Evolutionary conservation across 192 early-diverging fungal genomes (phyloP), one percentile per base, ranked within the genome.

Genomic region (Allomyces javanicus): DNA sequence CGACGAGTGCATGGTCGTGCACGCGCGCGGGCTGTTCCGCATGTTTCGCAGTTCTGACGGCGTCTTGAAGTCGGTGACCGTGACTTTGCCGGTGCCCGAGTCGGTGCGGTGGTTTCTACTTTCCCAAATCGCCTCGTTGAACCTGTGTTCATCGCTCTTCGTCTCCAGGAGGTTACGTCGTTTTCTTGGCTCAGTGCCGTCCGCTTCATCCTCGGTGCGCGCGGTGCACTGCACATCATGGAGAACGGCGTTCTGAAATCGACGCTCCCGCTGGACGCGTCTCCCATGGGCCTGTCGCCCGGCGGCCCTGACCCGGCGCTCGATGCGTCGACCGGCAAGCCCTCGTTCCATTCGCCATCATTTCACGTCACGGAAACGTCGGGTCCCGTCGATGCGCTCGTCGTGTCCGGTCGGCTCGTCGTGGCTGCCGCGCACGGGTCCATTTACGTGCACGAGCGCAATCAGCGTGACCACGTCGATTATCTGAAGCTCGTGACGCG

Each of bases 31-130:
- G n/a, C 66, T 74, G 45, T 68, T 72, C 6, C 68, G 65, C 11
- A 69, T 76, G n/a, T 78, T 66, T 62, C 66, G 73, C n/a, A 78
- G 76, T 62, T 44, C 63, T 19, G 80, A 81, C 62, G 80, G 80
- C 17, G 70, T 44, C 10, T 65, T 81, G 45, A 65, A 63, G 14
- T 26, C 63, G 10, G 65, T 74, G 24, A 10, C 22, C 21, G 43
- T 67, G 6, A 58, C 25, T 9, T 12, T 70, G 21, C 70, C 66
- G 24, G 65, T 24, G 10, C 23, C n/a, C 24, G 43, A 22, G 24
- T 70, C 23, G n/a, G 44, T 40, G 1, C 25, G 63, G 44, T 14
- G 9, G 24, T 25, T 27, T 68, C 4, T 1, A 0, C 19, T 11
- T 23, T 3, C 19, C 61, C 25, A 50, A 50, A 1, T 26, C 26